A percentile compares a stretch with the other conserved stretches of the same genome.
These are phyloP conservation scores for Lyophyllum atratum DNA, from an alignment of 768 basidiomycete species.

Conservation along the genomic window DNA sequence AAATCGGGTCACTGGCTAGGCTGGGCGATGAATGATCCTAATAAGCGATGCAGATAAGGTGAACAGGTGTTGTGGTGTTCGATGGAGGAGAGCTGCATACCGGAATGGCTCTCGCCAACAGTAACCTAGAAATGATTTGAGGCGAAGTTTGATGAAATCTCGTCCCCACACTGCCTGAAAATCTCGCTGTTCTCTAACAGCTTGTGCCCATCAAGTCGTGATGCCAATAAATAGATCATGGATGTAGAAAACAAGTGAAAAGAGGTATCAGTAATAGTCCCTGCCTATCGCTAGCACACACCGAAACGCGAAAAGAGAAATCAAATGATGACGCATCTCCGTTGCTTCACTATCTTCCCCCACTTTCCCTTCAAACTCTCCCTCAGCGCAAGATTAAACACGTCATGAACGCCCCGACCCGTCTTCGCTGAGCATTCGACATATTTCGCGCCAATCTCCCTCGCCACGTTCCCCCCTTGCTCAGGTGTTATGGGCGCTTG, in stretches of 20 bases:
- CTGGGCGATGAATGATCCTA: too few relatives aligned
- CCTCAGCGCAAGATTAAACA: constrained; percentile 85
- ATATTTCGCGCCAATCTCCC: constrained; percentile 92
- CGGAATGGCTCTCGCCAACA: not conserved
- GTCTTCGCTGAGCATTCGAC: constrained; percentile 94
- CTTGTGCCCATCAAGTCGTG: not conserved
- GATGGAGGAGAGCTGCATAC: not conserved
- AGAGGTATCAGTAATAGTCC: constrained; percentile 23
- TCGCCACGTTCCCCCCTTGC: constrained; percentile 83
- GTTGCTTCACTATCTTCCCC: constrained; percentile 69
- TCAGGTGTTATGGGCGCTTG: constrained; percentile 77
- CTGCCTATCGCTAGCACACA: constrained; percentile 20
- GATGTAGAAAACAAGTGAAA: constrained; percentile 8
- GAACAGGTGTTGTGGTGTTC: not conserved
- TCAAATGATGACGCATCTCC: constrained; percentile 69
- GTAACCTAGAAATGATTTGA: not conserved
- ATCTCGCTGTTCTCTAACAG: too few relatives aligned
- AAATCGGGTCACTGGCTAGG: too few relatives aligned
- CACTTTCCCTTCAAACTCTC: constrained; percentile 86
- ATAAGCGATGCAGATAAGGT: too few relatives aligned
- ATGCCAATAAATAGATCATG: constrained; percentile 9
- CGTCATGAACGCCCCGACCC: constrained; percentile 88
- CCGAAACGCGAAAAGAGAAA: constrained; percentile 13
- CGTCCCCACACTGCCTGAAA: not conserved
- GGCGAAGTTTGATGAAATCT: not conserved